phyloP scores from a whole-genome alignment of 192 early-diverging fungal species.

The Chytriomyces sp. region DNA sequence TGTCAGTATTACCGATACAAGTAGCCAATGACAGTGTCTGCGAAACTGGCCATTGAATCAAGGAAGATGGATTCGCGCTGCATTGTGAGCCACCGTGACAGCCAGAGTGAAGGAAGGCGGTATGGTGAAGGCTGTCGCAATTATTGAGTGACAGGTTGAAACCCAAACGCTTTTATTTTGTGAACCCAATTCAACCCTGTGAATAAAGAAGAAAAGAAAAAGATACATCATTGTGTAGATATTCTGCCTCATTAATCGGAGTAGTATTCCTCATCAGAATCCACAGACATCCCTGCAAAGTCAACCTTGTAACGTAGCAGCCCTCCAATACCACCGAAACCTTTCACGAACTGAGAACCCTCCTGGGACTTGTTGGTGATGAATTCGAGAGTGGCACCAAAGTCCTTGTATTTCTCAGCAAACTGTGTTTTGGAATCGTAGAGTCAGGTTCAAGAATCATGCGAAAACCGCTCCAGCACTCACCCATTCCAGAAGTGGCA shows the following conservation, averaged over 20 bases:
- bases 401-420: constrained; percentile 96
- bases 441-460: no score
- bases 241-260: no score
- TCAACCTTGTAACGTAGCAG: constrained; percentile 90
- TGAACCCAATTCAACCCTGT: not conserved
- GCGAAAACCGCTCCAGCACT: no score
- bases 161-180: not conserved
- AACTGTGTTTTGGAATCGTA: constrained; percentile 59
- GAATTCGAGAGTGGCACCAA: constrained; percentile 91
- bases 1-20: constrained; percentile 61
- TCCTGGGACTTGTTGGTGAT: constrained; percentile 95
- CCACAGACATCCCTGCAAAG: constrained; percentile 37
- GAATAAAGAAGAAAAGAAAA: not conserved
- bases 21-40: constrained; percentile 46
- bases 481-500: constrained; percentile 90
- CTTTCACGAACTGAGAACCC: constrained; percentile 96
- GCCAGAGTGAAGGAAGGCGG: constrained; percentile 60
- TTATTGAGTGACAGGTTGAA: constrained; percentile 5
- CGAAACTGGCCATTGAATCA: constrained; percentile 64
- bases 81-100: constrained; percentile 56
- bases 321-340: constrained; percentile 98
- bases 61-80: constrained; percentile 68
- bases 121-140: constrained; percentile 57
- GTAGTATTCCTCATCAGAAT: constrained; percentile 59
- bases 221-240: no score